These are phyloP conservation scores for Gleditsia sinensis DNA, from an alignment of 306 rosid genomes.

Conservation along the genomic window DNA sequence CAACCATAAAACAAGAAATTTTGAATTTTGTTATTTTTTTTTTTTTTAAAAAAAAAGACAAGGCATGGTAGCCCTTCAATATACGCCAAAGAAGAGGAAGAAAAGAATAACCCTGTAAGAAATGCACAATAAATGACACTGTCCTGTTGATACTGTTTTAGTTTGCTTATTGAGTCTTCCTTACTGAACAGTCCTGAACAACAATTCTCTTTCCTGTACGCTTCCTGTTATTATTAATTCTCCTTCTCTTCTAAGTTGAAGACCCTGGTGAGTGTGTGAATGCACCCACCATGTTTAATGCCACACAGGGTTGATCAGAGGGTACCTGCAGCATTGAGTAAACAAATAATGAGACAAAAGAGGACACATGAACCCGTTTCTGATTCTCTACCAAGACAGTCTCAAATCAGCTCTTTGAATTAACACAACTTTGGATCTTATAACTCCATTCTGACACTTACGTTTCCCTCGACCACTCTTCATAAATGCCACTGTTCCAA, in stretches of 20 bases:
- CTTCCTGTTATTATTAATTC: not conserved
- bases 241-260: not conserved
- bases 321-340: conserved; percentile 65
- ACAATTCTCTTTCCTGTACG: not conserved
- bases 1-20: not conserved
- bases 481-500: too few species aligned
- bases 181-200: not conserved
- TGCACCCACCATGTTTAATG: conserved; percentile 67
- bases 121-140: conserved; percentile 13
- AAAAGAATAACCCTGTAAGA: conserved; percentile 19
- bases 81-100: not conserved
- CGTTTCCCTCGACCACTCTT: too few species aligned
- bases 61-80: not conserved
- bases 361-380: not conserved
- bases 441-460: too few species aligned
- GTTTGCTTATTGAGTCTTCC: conserved; percentile 23
- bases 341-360: not conserved
- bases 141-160: conserved; percentile 8
- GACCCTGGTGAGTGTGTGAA: conserved; percentile 74
- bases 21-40: not conserved
- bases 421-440: not conserved
- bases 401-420: not conserved
- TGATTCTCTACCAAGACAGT: not conserved
- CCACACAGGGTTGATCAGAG: conserved; percentile 75
- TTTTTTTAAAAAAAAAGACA: not conserved